Percentiles rank a stretch among this genome's conserved stretches.
Conservation (phyloP, 129 eudicot species). For the Deinandra increscens region DNA sequence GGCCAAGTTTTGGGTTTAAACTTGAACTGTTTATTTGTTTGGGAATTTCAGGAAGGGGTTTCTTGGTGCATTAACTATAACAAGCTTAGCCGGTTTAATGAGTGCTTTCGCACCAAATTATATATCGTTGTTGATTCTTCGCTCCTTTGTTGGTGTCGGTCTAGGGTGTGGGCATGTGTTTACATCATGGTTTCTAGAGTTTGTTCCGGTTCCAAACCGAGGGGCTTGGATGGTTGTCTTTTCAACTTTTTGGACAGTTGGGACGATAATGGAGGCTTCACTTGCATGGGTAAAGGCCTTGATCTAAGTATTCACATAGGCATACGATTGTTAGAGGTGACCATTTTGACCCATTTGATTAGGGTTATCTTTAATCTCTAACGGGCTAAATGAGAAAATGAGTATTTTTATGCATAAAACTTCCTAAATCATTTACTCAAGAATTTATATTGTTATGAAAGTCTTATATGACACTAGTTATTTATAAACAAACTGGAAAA, state of each 20-base stretch:
- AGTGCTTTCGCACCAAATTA: conserved; percentile 72
- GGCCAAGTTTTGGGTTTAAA: neutral
- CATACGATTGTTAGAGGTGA: neutral
- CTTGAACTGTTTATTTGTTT: conserved; percentile 16
- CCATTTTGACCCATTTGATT: neutral
- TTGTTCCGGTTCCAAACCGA: conserved; percentile 66
- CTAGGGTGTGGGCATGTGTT: conserved; percentile 78
- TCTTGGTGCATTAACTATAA: conserved; percentile 56
- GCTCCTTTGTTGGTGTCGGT: conserved; percentile 66
- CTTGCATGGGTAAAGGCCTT: conserved; percentile 58
- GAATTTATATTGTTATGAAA: too few relatives aligned
- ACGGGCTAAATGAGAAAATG: neutral
- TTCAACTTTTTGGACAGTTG: conserved; percentile 75
- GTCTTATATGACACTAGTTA: too few relatives aligned
- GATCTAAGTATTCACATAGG: neutral
- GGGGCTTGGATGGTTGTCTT: conserved; percentile 78
- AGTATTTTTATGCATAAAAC: too few relatives aligned
- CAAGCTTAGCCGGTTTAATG: conserved; percentile 51
- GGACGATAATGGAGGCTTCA: conserved; percentile 73
- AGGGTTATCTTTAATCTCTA: conserved; percentile 3
- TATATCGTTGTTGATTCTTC: conserved; percentile 46
- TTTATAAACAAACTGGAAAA: too few relatives aligned
- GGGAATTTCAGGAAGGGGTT: conserved; percentile 57
- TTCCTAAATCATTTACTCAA: too few relatives aligned
- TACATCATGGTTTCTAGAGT: conserved; percentile 77